Base-by-base conservation (phyloP, 2,329 filamentous ascomycete genomes). In the Phoma herbarum region DNA sequence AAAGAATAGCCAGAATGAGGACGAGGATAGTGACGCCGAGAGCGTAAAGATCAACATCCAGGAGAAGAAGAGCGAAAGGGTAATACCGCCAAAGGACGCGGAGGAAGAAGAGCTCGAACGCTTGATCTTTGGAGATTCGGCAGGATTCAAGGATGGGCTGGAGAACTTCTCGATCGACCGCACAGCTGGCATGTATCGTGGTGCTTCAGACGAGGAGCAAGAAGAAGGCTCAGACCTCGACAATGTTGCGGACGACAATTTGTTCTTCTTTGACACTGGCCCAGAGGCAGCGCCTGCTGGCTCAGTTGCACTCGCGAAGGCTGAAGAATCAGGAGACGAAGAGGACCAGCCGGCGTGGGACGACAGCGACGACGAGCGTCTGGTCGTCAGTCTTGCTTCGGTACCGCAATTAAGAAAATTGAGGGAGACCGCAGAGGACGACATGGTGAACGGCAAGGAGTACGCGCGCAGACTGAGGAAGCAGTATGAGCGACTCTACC, bases 351-450 rank as follows among this genome's bases (percentile, higher is more conserved):
- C 89, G 2, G 91, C 88, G 1, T 99, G 95, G 95, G 88, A 93
- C 67, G 95, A 99, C 75, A 98, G 93, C 77, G 95, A 99, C 70
- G 95, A 99, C 73, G 95, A 98, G 73, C 86, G 91, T 52, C 81
- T 97, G 62, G 86, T 88, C 7, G 85, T 99, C 47, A 98, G 94
- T 14, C 84, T 99, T 37, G 90, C 92, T 3, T 85, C 87, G 25
- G 88, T 89, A 43, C 86, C 88, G 46, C 86, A 91, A 64, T 77
- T 97, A 73, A 87, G 93, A 65, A 98, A 98, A 78, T 82, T 99
- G 62, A 86, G 95, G 61, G 82, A 88, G 49, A 89, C 87, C 2
- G 92, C 94, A 72, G 86, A 85, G 1, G 95, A 99, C 71, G 95
- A 99, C 75, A 75, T 96, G 11, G 86, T 99, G 63, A 92, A 82